Evolutionary conservation across 2,329 filamentous ascomycete species (phyloP).

Genomic region (Epichloe baconii): DNA sequence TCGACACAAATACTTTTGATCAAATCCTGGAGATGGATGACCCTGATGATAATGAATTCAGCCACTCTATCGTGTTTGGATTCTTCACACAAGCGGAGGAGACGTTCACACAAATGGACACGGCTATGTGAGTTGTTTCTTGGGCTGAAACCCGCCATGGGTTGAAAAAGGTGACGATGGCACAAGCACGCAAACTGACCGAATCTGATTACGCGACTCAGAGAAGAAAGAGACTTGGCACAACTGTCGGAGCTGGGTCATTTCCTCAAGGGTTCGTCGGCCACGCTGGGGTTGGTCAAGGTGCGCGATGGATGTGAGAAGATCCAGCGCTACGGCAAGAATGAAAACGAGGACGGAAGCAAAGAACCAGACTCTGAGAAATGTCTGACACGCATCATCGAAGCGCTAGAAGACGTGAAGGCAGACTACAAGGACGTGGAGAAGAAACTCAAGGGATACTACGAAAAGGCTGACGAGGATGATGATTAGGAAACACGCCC

Average conservation of each 20-base stretch:
- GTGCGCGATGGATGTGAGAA: slow-evolving; percentile 91
- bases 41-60: slow-evolving; percentile 75
- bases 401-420: slow-evolving; percentile 60
- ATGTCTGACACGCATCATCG: slow-evolving; percentile 56
- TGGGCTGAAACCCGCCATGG: neutral
- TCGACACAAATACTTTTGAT: slow-evolving; percentile 72
- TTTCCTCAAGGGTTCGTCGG: slow-evolving; percentile 94
- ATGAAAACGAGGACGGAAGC: slow-evolving; percentile 65
- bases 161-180: neutral
- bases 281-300: slow-evolving; percentile 80
- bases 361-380: slow-evolving; percentile 51
- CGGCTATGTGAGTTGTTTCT: slow-evolving; percentile 59
- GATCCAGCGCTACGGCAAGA: slow-evolving; percentile 84
- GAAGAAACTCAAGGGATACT: slow-evolving; percentile 58
- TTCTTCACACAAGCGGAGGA: slow-evolving; percentile 86
- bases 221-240: slow-evolving; percentile 53
- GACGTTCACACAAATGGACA: slow-evolving; percentile 78
- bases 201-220: slow-evolving; percentile 21
- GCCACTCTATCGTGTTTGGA: slow-evolving; percentile 72
- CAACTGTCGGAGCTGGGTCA: slow-evolving; percentile 76
- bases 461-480: slow-evolving; percentile 13
- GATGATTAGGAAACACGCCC: slow-evolving; percentile 8
- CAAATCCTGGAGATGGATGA: slow-evolving; percentile 99
- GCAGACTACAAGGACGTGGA: slow-evolving; percentile 64
- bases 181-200: neutral